A percentile compares a stretch with the other conserved stretches of the same genome.
Evolutionary conservation across 192 early-diverging fungal species (phyloP).

Genomic region (Coemansia sp.): DNA sequence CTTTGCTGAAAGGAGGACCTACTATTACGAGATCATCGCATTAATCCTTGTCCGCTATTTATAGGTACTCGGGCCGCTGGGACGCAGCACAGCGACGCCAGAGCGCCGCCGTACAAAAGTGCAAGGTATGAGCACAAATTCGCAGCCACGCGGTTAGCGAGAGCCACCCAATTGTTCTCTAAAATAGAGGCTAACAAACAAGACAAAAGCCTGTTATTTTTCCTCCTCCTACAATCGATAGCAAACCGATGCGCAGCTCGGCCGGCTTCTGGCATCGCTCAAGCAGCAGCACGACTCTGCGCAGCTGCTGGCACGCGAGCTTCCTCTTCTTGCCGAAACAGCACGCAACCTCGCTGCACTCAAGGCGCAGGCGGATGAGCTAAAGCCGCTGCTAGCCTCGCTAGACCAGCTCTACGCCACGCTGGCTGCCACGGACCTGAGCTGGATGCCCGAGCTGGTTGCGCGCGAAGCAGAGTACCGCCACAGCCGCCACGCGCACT

Average conservation of each 20-base stretch:
- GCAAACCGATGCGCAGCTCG: conserved; percentile 27
- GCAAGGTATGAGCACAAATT: conserved; percentile 30
- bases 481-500: conserved; percentile 33
- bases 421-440: conserved; percentile 18
- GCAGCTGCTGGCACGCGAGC: conserved; percentile 12
- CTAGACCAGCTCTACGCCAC: conserved; percentile 27
- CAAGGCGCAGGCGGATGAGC: conserved; percentile 14
- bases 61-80: conserved; percentile 40
- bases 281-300: conserved; percentile 22
- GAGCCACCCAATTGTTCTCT: neutral
- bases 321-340: conserved; percentile 17
- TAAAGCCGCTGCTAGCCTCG: conserved; percentile 15
- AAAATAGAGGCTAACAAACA: neutral
- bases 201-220: neutral
- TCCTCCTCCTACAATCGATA: conserved; percentile 5
- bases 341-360: conserved; percentile 19
- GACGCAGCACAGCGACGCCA: neutral
- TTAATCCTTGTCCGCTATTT: conserved; percentile 12
- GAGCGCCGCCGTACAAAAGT: conserved; percentile 18
- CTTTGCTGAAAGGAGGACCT: neutral
- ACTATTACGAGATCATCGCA: neutral
- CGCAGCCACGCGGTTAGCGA: neutral
- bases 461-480: conserved; percentile 26
- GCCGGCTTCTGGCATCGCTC: conserved; percentile 6
- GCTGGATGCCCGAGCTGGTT: conserved; percentile 22